Evolutionary conservation across 257 asterid species (phyloP).

Genomic region (Solanum neorickii): DNA sequence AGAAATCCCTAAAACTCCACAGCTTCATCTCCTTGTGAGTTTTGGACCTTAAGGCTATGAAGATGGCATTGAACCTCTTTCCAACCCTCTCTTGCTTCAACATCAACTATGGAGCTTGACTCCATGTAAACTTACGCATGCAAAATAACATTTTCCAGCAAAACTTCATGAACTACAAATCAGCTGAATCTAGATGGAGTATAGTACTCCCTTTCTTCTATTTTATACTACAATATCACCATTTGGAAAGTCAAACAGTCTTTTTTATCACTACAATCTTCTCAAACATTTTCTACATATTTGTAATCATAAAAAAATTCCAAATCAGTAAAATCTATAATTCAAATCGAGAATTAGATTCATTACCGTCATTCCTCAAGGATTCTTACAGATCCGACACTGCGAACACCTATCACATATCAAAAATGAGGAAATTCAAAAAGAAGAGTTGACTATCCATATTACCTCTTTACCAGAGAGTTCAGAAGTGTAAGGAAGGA

Average conservation of each 20-base stretch:
- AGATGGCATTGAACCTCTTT: not conserved
- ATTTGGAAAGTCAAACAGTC: not conserved
- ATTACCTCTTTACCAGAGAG: conserved; percentile 55
- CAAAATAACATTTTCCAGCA: not conserved
- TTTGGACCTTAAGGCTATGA: not conserved
- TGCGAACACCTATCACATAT: not conserved
- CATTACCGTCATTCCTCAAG: not conserved
- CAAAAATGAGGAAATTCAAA: not conserved
- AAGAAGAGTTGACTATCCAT: not conserved
- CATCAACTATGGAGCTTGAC: not conserved
- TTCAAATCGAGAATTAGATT: not conserved
- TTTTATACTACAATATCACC: not conserved
- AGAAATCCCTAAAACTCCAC: not conserved
- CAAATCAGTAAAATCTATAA: not conserved
- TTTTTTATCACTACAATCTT: not conserved
- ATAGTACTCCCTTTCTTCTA: not conserved
- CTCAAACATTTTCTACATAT: not conserved
- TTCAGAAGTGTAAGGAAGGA: conserved; percentile 65
- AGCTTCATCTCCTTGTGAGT: not conserved
- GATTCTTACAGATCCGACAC: not conserved
- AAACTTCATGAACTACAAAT: not conserved
- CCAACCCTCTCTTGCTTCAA: not conserved
- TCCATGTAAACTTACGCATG: not conserved
- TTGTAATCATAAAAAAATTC: not conserved
- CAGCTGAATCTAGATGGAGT: not conserved